Evolutionary conservation across 371 early-diverging fungal species (phyloP).

Genomic region (Fennellomyces sp.): DNA sequence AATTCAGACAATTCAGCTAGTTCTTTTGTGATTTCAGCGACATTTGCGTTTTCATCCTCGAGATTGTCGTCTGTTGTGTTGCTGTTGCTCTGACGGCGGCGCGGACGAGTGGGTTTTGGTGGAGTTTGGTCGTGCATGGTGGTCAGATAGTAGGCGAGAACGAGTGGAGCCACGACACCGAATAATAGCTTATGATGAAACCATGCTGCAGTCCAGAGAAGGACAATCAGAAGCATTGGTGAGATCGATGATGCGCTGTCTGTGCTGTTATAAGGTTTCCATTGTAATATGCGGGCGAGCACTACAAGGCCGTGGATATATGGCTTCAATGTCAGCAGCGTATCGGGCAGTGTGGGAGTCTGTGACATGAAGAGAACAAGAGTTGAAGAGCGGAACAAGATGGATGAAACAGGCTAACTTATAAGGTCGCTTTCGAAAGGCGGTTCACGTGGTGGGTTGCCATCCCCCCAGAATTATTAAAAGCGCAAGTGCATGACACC

Average conservation of each 20-base stretch:
- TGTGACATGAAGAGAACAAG: constrained; percentile 2
- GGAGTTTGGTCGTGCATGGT: not conserved
- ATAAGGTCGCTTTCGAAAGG: not conserved
- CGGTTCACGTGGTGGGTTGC: not conserved
- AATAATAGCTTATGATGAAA: constrained; percentile 7
- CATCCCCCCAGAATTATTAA: not conserved
- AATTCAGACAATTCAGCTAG: constrained; percentile 1
- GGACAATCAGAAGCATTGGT: not conserved
- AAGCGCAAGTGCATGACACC: not conserved
- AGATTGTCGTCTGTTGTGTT: not conserved
- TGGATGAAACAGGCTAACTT: not conserved
- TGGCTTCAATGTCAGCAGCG: not conserved
- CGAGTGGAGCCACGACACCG: constrained; percentile 2
- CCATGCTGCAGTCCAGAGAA: constrained; percentile 5
- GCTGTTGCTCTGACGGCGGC: not conserved
- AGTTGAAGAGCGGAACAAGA: too few relatives aligned
- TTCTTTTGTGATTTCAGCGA: not conserved
- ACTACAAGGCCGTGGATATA: constrained; percentile 5
- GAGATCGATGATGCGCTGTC: not conserved
- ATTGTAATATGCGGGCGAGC: constrained; percentile 6
- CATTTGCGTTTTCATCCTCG: not conserved
- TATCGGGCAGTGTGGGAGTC: not conserved
- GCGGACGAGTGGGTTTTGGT: not conserved
- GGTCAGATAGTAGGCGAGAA: not conserved
- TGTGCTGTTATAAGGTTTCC: constrained; percentile 7